phyloP scores from a whole-genome alignment of 2,329 filamentous ascomycete species.

The Diaporthe aspalathi region DNA sequence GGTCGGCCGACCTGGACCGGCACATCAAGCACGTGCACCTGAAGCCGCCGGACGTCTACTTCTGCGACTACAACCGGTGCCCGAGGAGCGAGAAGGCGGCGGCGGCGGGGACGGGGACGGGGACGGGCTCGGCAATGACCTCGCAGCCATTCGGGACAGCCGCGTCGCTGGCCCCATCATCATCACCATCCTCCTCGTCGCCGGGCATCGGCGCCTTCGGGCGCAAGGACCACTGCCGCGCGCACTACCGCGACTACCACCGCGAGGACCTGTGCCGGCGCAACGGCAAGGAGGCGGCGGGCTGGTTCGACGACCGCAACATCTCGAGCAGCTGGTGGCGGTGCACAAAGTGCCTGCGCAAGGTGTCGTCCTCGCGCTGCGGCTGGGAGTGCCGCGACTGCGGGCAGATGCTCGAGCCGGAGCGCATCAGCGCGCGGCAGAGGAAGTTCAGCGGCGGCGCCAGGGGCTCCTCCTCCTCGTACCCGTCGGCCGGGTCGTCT shows the following conservation, averaged over 20 bases:
- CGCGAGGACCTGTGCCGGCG: constrained; percentile 65
- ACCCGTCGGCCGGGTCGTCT: no score
- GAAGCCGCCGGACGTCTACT: constrained; percentile 55
- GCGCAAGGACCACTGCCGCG: constrained; percentile 67
- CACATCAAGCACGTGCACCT: constrained; percentile 64
- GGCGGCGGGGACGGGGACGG: not conserved
- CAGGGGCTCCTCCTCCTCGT: constrained; percentile 35
- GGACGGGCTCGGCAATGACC: not conserved
- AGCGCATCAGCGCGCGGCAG: constrained; percentile 48
- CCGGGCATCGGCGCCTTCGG: constrained; percentile 56
- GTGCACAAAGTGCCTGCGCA: constrained; percentile 63
- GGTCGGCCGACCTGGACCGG: constrained; percentile 65
- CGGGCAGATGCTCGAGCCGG: constrained; percentile 58
- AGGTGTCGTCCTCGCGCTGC: constrained; percentile 54
- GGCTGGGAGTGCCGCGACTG: constrained; percentile 61
- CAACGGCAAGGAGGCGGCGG: constrained; percentile 46
- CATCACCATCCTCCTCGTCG: not conserved
- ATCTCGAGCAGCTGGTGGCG: constrained; percentile 62
- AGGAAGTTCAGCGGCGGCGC: not conserved
- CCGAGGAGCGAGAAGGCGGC: constrained; percentile 48
- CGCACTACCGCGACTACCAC: constrained; percentile 67
- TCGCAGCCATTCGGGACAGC: not conserved
- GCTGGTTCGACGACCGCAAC: constrained; percentile 55
- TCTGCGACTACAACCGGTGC: constrained; percentile 65
- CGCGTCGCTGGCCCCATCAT: no score